A percentile compares a stretch with the other conserved stretches of the same genome.
Conservation (phyloP, 1,284 basidiomycete species). For the Trametes polyzona region DNA sequence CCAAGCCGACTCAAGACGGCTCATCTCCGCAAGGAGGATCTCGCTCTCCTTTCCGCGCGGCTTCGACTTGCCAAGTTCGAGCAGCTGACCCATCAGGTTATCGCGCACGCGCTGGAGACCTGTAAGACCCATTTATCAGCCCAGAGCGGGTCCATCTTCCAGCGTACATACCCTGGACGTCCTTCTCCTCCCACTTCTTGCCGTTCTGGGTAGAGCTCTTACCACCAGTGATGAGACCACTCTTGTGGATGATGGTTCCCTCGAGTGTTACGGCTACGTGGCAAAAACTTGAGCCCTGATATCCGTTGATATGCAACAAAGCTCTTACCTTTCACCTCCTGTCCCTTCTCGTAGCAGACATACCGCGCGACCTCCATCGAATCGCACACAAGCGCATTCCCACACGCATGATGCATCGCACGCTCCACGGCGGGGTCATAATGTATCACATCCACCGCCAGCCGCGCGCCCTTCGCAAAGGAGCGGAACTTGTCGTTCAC, state of each 20-base stretch:
- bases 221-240: conserved; percentile 96
- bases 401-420: conserved; percentile 96
- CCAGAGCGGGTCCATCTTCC: no score
- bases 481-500: conserved; percentile 95
- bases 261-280: conserved; percentile 94
- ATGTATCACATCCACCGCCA: conserved; percentile 94
- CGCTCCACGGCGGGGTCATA: conserved; percentile 87
- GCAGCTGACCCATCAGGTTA: conserved; percentile 76
- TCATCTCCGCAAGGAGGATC: conserved; percentile 74
- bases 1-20: conserved; percentile 77
- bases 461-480: conserved; percentile 87
- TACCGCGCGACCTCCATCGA: conserved; percentile 90
- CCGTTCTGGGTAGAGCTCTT: conserved; percentile 70
- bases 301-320: neutral
- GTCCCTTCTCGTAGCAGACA: conserved; percentile 91
- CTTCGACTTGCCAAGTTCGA: conserved; percentile 82
- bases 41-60: conserved; percentile 86
- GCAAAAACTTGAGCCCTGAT: neutral
- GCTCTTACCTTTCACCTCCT: conserved; percentile 90
- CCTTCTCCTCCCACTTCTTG: conserved; percentile 93
- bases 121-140: conserved; percentile 32
- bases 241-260: conserved; percentile 97
- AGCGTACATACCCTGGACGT: conserved; percentile 71
- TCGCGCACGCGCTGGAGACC: conserved; percentile 78
- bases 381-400: conserved; percentile 94